Percentiles rank a stretch among this genome's conserved stretches.
Evolutionary conservation across 2,329 filamentous ascomycete species (phyloP).

Genomic region (Trichoderma breve): DNA sequence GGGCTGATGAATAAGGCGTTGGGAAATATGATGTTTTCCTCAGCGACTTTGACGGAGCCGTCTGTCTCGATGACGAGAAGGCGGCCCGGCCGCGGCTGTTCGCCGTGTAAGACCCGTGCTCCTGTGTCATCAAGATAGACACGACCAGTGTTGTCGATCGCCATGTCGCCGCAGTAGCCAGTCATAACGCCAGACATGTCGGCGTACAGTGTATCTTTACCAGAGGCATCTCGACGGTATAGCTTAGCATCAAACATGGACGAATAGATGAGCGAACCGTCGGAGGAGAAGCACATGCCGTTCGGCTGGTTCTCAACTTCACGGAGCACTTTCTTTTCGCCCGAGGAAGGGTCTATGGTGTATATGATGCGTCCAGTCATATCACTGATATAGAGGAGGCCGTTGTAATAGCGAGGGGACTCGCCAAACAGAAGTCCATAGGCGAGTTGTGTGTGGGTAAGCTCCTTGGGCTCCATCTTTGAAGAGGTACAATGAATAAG

Average conservation of each 20-base stretch:
- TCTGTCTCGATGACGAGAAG: neutral
- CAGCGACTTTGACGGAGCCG: neutral
- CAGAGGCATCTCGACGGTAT: neutral
- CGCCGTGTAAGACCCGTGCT: neutral
- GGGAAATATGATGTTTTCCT: neutral
- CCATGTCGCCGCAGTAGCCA: neutral
- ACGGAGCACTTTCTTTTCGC: neutral
- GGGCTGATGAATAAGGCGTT: neutral
- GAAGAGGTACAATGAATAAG: neutral
- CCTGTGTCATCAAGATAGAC: neutral
- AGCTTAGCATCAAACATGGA: slow-evolving; percentile 5
- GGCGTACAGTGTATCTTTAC: neutral
- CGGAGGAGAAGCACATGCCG: neutral
- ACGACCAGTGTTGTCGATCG: neutral
- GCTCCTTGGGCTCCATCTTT: neutral
- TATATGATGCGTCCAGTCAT: neutral
- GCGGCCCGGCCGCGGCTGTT: neutral
- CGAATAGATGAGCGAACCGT: neutral
- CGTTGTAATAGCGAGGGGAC: neutral
- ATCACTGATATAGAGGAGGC: neutral
- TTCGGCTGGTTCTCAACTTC: neutral
- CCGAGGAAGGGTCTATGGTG: neutral
- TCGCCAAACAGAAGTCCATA: neutral
- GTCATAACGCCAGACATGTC: neutral
- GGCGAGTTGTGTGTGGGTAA: neutral